Conservation (phyloP, 257 asterid genomes). For the Knoxia roxburghii region DNA sequence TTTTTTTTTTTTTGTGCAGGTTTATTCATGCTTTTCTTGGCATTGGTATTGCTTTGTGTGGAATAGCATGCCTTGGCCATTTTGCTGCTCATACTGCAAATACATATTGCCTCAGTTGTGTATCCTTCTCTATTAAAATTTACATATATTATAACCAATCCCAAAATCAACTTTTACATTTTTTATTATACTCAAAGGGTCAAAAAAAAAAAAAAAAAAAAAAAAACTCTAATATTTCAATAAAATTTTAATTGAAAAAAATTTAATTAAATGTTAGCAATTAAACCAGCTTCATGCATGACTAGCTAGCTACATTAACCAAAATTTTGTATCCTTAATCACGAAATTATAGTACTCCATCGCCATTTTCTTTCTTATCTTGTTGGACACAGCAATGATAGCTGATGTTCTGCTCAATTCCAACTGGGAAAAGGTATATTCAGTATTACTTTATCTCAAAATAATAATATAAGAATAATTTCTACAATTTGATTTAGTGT, state of each 20-base stretch:
- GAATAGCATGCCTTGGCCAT: conserved; percentile 51
- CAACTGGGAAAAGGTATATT: conserved; percentile 50
- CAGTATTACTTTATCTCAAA: too few relatives aligned
- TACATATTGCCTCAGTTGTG: conserved; percentile 35
- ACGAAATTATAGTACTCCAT: conserved; percentile 32
- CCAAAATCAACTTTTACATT: too few relatives aligned
- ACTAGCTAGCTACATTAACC: neutral
- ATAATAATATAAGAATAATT: too few relatives aligned
- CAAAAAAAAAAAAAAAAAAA: too few relatives aligned
- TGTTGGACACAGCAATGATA: conserved; percentile 34
- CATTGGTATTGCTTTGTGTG: conserved; percentile 49
- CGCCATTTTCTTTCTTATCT: conserved; percentile 36
- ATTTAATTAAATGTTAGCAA: too few relatives aligned
- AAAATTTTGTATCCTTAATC: conserved; percentile 33
- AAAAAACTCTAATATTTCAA: too few relatives aligned
- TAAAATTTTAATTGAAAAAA: too few relatives aligned
- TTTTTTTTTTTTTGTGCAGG: conserved; percentile 30
- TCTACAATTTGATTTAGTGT: too few relatives aligned
- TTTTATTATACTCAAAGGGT: too few relatives aligned
- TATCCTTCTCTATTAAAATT: conserved; percentile 29
- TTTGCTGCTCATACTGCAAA: conserved; percentile 47
- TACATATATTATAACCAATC: too few relatives aligned
- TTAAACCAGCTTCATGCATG: too few relatives aligned
- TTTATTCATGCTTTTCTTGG: conserved; percentile 49
- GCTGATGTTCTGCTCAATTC: conserved; percentile 39